A percentile compares a stretch with the other conserved stretches of the same genome.
Conservation (phyloP, 768 basidiomycete genomes). For the Mycena chlorophos region DNA sequence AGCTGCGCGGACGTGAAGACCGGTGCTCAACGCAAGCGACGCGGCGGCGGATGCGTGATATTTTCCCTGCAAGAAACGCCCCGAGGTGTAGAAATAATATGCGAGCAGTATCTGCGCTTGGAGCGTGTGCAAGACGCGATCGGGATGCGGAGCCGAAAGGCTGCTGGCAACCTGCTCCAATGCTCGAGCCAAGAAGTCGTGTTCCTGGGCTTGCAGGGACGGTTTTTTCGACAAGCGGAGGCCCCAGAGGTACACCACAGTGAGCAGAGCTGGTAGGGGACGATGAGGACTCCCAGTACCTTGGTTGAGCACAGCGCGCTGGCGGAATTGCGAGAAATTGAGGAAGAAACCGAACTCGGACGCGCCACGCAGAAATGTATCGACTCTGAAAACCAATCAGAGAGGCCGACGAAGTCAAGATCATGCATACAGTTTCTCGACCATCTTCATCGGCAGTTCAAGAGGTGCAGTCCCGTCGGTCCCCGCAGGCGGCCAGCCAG, state of each 20-base stretch:
- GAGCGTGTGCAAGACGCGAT: constrained; percentile 32
- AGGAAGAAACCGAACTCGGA: constrained; percentile 49
- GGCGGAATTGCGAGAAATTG: constrained; percentile 37
- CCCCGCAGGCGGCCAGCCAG: neutral
- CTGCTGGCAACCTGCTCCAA: neutral
- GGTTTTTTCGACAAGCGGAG: constrained; percentile 1
- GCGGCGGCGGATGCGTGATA: constrained; percentile 42
- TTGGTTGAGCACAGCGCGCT: constrained; percentile 23
- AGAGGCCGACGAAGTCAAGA: neutral
- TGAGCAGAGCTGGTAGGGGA: constrained; percentile 26
- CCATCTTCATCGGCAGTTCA: constrained; percentile 7
- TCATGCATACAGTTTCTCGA: neutral
- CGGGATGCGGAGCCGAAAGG: constrained; percentile 25
- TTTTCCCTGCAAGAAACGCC: constrained; percentile 35
- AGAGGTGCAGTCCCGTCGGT: neutral
- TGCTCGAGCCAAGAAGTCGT: neutral
- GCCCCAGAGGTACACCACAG: constrained; percentile 29
- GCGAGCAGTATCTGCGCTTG: constrained; percentile 46
- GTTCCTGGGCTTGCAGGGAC: neutral
- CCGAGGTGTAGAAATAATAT: constrained; percentile 42
- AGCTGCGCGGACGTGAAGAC: constrained; percentile 19
- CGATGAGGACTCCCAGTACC: constrained; percentile 13
- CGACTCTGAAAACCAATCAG: constrained; percentile 2
- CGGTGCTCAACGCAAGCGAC: constrained; percentile 28
- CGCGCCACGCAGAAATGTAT: constrained; percentile 35